A percentile compares a stretch with the other conserved stretches of the same genome.
These are phyloP conservation scores for Pythium catenulatum DNA, from an alignment of 352 stramenopile species.

Conservation along the genomic window DNA sequence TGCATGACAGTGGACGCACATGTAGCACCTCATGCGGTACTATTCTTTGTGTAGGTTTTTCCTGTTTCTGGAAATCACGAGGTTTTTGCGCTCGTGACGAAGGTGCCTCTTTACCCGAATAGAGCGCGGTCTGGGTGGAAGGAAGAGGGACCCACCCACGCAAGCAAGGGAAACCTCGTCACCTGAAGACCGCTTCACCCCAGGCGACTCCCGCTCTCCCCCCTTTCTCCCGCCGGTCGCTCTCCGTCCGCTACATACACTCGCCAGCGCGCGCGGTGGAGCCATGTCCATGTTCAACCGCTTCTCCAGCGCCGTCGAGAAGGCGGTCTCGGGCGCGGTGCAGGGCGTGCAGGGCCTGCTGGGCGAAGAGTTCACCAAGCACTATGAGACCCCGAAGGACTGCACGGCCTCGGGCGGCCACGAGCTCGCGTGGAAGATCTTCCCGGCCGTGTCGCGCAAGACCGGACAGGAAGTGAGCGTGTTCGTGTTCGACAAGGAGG, in stretches of 20 bases:
- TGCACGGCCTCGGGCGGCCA: slow-evolving; percentile 90
- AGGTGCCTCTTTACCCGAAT: no score
- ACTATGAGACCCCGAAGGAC: slow-evolving; percentile 93
- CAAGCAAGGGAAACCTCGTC: no score
- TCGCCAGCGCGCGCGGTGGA: no score
- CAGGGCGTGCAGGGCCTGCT: slow-evolving; percentile 82
- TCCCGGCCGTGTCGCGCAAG: slow-evolving; percentile 89
- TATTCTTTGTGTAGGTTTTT: no score
- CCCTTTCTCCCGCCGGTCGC: background rate
- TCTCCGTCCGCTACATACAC: background rate
- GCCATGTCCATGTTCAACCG: slow-evolving; percentile 75
- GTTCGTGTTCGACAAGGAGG: slow-evolving; percentile 93
- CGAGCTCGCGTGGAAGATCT: slow-evolving; percentile 91
- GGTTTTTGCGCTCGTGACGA: no score
- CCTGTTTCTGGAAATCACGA: no score
- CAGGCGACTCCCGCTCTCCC: no score
- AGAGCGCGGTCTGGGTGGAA: no score
- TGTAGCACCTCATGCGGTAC: no score
- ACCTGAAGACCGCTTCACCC: no score
- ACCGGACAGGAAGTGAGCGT: slow-evolving; percentile 88
- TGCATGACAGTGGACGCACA: no score
- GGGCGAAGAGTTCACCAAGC: slow-evolving; percentile 91
- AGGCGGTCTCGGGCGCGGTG: slow-evolving; percentile 87
- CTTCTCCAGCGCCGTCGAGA: slow-evolving; percentile 64
- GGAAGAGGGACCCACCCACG: no score